These are phyloP conservation scores for Zygosaccharomyces sapae DNA, from an alignment of 1,139 yeast species.

Conservation along the genomic window DNA sequence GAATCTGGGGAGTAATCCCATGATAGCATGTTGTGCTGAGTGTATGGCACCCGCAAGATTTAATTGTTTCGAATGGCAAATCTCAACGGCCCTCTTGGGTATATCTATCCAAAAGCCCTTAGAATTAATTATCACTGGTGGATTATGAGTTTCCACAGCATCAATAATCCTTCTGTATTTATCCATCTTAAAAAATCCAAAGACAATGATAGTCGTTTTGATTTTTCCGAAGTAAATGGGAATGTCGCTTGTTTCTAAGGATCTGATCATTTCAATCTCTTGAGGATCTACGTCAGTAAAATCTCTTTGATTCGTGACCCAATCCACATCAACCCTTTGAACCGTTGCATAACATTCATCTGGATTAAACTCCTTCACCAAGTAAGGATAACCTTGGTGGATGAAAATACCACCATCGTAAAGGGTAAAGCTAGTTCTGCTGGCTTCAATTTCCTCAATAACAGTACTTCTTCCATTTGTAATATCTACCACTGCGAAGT, in stretches of 20 bases:
- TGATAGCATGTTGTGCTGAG: constrained; percentile 88
- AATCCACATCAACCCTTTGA: constrained; percentile 82
- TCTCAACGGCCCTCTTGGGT: constrained; percentile 57
- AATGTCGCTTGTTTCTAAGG: constrained; percentile 49
- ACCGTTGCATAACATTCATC: constrained; percentile 77
- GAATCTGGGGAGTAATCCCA: constrained; percentile 69
- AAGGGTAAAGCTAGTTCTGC: constrained; percentile 80
- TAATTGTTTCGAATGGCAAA: constrained; percentile 53
- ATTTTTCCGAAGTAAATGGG: constrained; percentile 76
- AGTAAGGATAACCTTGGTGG: constrained; percentile 87
- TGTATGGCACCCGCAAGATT: constrained; percentile 90
- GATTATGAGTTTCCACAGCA: constrained; percentile 87
- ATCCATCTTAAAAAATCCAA: constrained; percentile 88
- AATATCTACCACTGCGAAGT: constrained; percentile 81
- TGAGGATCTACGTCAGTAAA: constrained; percentile 88
- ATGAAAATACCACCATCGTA: constrained; percentile 95
- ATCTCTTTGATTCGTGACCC: constrained; percentile 90
- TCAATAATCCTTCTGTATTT: constrained; percentile 74
- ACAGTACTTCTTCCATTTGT: constrained; percentile 70
- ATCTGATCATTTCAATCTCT: constrained; percentile 62
- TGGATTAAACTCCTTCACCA: constrained; percentile 77
- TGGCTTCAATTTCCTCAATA: constrained; percentile 87
- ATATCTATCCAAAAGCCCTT: constrained; percentile 92
- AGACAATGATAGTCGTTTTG: constrained; percentile 67
- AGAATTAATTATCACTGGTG: constrained; percentile 64